Evolutionary conservation across 345 rosid genomes (phyloP).

Genomic region (Citrus sp.): DNA sequence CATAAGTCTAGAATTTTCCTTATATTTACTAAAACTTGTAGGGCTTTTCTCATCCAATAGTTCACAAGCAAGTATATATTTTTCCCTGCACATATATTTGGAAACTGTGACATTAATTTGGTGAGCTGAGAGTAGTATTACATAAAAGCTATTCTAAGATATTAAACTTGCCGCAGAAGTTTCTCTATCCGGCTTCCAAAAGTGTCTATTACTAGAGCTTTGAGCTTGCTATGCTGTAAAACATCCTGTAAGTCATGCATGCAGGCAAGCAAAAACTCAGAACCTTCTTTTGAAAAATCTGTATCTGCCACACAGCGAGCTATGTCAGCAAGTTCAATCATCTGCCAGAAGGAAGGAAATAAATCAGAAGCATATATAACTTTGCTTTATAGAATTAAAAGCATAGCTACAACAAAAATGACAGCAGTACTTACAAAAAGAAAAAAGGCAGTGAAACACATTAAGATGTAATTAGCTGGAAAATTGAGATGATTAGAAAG

Average conservation of each 20-base stretch:
- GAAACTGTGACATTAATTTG: conserved; percentile 5
- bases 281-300: conserved; percentile 55
- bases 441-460: background rate
- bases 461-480: background rate
- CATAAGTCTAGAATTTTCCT: conserved; percentile 35
- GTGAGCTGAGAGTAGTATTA: conserved; percentile 4
- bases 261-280: conserved; percentile 71
- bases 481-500: background rate
- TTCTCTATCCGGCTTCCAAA: conserved; percentile 77
- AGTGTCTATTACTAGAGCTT: conserved; percentile 78
- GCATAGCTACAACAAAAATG: background rate
- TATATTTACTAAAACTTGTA: conserved; percentile 29
- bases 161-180: conserved; percentile 49
- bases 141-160: conserved; percentile 6
- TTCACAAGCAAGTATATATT: conserved; percentile 67
- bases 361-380: background rate
- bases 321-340: conserved; percentile 80
- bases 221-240: conserved; percentile 60
- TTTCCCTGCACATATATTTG: conserved; percentile 53
- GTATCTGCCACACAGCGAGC: conserved; percentile 75
- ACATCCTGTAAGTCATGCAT: conserved; percentile 78
- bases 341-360: conserved; percentile 35
- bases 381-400: background rate
- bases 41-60: conserved; percentile 38
- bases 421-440: background rate